Percentiles rank a stretch among this genome's conserved stretches.
Evolutionary conservation across 192 early-diverging fungal genomes (phyloP).

Genomic region (Podila epicladia): DNA sequence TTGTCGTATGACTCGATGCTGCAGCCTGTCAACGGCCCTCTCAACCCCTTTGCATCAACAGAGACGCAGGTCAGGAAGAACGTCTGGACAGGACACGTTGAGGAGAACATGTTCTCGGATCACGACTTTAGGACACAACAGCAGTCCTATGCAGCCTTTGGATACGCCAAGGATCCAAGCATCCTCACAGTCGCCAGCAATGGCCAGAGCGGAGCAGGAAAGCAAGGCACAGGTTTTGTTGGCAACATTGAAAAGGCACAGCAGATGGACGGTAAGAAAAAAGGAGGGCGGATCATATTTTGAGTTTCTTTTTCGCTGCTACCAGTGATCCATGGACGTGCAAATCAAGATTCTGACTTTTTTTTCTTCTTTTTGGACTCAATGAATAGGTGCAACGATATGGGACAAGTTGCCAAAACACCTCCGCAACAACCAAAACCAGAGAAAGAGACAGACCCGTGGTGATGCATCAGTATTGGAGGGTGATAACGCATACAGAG

Average conservation of each 20-base stretch:
- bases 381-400: constrained; percentile 40
- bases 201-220: constrained; percentile 56
- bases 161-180: constrained; percentile 86
- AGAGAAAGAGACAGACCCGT: constrained; percentile 76
- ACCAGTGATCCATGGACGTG: no score
- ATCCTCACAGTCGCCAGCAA: constrained; percentile 37
- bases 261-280: constrained; percentile 55
- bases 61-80: constrained; percentile 57
- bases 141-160: constrained; percentile 83
- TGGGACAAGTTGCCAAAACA: constrained; percentile 52
- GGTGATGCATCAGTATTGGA: constrained; percentile 81
- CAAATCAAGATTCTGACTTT: no score
- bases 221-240: constrained; percentile 66
- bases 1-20: constrained; percentile 67
- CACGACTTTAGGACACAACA: constrained; percentile 83
- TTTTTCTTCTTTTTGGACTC: no score
- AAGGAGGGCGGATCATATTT: no score
- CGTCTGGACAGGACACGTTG: constrained; percentile 78
- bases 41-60: constrained; percentile 61
- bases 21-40: constrained; percentile 60
- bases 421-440: constrained; percentile 48
- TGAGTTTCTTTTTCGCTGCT: no score
- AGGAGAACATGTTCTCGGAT: constrained; percentile 77
- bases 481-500: constrained; percentile 81
- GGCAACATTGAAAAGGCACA: constrained; percentile 68